Evolutionary conservation across 2,329 filamentous ascomycete species (phyloP).

Genomic region (Lasiodiplodia gonubiensis): DNA sequence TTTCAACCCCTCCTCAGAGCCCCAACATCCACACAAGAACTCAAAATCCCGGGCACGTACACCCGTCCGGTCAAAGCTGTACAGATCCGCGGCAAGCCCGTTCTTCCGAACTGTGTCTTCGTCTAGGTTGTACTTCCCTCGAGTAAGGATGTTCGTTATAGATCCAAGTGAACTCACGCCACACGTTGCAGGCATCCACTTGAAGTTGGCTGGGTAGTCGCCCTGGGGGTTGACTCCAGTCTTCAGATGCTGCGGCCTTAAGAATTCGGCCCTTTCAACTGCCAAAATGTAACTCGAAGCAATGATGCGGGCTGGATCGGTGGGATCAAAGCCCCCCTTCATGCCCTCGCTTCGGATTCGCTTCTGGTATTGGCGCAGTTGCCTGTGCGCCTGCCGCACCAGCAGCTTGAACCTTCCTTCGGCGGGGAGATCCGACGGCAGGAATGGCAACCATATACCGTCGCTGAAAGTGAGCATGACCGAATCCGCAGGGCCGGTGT

Average conservation of each 20-base stretch:
- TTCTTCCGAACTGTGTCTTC: slow-evolving; percentile 42
- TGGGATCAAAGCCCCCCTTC: slow-evolving; percentile 39
- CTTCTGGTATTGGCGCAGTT: slow-evolving; percentile 54
- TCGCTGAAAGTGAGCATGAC: slow-evolving; percentile 57
- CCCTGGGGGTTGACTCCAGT: slow-evolving; percentile 42
- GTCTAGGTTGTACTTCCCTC: slow-evolving; percentile 30
- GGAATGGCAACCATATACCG: slow-evolving; percentile 53
- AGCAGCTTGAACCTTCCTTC: slow-evolving; percentile 48
- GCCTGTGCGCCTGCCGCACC: slow-evolving; percentile 49
- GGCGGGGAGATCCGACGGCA: slow-evolving; percentile 43
- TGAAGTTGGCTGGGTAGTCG: slow-evolving; percentile 39
- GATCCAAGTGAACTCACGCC: slow-evolving; percentile 52
- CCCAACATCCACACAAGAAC: slow-evolving; percentile 52
- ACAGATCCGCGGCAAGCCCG: slow-evolving; percentile 49
- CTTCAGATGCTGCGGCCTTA: slow-evolving; percentile 41
- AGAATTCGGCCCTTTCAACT: slow-evolving; percentile 46
- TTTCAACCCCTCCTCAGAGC: slow-evolving; percentile 44
- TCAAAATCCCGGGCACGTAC: slow-evolving; percentile 54
- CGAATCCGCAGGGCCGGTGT: slow-evolving; percentile 46
- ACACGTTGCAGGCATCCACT: slow-evolving; percentile 48
- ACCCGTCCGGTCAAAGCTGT: slow-evolving; percentile 31
- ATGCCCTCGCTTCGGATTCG: slow-evolving; percentile 34
- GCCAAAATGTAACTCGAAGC: slow-evolving; percentile 51
- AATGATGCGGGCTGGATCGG: slow-evolving; percentile 48
- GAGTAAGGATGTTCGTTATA: slow-evolving; percentile 14